Evolutionary conservation across 1,139 yeast genomes (phyloP).

Genomic region (Candida smagusa): DNA sequence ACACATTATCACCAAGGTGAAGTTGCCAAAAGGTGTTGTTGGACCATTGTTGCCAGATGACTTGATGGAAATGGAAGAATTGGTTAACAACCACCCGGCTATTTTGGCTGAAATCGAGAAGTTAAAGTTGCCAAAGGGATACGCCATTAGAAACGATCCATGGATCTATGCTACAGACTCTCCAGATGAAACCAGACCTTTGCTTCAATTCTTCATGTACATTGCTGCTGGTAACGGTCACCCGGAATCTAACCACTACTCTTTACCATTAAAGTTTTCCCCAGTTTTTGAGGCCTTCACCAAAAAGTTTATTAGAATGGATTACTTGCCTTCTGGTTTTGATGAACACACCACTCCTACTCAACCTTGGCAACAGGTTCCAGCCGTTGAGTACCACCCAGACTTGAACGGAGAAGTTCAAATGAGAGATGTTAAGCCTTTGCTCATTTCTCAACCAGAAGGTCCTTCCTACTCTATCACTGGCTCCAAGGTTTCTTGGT

Average conservation of each 20-base stretch:
- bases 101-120: slow-evolving; percentile 63
- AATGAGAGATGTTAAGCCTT: slow-evolving; percentile 68
- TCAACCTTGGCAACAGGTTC: slow-evolving; percentile 56
- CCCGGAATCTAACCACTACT: slow-evolving; percentile 79
- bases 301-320: slow-evolving; percentile 67
- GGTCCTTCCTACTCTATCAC: slow-evolving; percentile 75
- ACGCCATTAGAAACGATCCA: slow-evolving; percentile 67
- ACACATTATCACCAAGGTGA: slow-evolving; percentile 56
- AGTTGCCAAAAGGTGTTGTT: slow-evolving; percentile 59
- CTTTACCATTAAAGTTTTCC: slow-evolving; percentile 77
- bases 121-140: slow-evolving; percentile 55
- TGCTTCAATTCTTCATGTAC: slow-evolving; percentile 77
- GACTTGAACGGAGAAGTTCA: slow-evolving; percentile 60
- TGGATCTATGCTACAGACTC: slow-evolving; percentile 90
- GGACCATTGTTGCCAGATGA: slow-evolving; percentile 80
- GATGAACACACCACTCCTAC: slow-evolving; percentile 65
- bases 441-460: slow-evolving; percentile 76
- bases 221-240: slow-evolving; percentile 66
- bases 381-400: slow-evolving; percentile 69
- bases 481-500: slow-evolving; percentile 74
- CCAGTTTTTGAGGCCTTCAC: slow-evolving; percentile 75
- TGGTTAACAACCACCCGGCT: slow-evolving; percentile 52
- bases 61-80: slow-evolving; percentile 51
- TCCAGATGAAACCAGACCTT: slow-evolving; percentile 54
- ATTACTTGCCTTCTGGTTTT: slow-evolving; percentile 70